Percentiles rank a stretch among this genome's conserved stretches.
Evolutionary conservation across 139 green algal species (phyloP).

Genomic region (Chlorella vulgaris): DNA sequence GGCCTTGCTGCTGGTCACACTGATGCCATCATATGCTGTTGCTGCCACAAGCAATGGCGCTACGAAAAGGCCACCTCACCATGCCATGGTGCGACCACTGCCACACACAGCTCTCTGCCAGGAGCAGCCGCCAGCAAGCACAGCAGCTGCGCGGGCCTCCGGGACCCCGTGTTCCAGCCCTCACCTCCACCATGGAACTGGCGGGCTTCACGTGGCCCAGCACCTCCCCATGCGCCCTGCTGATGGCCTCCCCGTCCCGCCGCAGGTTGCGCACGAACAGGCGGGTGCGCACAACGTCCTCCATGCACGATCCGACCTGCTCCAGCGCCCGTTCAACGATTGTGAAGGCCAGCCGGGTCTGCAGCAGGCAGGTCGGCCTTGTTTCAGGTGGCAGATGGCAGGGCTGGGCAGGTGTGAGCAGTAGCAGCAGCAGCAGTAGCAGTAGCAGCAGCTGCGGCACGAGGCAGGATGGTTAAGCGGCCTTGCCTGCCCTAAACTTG

Average conservation of each 20-base stretch:
- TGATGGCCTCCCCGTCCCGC: slow-evolving; percentile 20
- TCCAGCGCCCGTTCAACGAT: slow-evolving; percentile 19
- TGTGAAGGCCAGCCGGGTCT: slow-evolving; percentile 21
- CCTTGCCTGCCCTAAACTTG: neutral
- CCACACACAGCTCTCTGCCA: too few relatives aligned
- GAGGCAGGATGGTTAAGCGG: neutral
- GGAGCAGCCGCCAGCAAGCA: too few relatives aligned
- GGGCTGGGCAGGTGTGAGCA: neutral
- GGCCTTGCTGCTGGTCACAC: too few relatives aligned
- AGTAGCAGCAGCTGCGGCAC: neutral
- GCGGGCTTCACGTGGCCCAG: slow-evolving; percentile 27
- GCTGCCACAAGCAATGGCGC: neutral
- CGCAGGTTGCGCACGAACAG: slow-evolving; percentile 36
- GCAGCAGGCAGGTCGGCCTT: neutral
- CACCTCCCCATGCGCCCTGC: slow-evolving; percentile 27
- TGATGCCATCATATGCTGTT: too few relatives aligned
- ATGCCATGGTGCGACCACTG: too few relatives aligned
- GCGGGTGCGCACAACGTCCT: slow-evolving; percentile 30
- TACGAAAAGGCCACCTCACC: too few relatives aligned
- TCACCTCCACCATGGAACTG: slow-evolving; percentile 33
- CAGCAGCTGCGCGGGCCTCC: too few relatives aligned
- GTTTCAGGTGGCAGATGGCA: neutral
- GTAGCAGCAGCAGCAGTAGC: neutral
- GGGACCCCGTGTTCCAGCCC: neutral
- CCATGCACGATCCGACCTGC: neutral